Conservation (phyloP, 805 yeast genomes). For the Teunomyces tritomae region DNA sequence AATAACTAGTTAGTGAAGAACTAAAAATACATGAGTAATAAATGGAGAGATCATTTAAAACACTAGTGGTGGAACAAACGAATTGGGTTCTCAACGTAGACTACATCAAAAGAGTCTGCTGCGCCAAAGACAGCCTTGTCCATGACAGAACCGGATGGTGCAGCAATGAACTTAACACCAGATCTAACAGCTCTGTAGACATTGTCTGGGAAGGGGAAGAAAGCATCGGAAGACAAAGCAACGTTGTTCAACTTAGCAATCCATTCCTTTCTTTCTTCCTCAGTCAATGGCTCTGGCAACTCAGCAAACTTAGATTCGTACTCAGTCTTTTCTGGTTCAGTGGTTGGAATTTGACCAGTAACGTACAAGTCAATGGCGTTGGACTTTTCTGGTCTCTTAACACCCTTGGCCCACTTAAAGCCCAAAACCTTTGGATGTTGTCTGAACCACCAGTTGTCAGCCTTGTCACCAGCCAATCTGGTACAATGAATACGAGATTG, state of each 20-base stretch:
- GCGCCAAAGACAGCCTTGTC: slow-evolving; percentile 95
- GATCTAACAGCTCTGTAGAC: slow-evolving; percentile 96
- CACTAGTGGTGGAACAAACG: slow-evolving; percentile 93
- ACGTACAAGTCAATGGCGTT: slow-evolving; percentile 96
- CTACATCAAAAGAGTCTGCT: slow-evolving; percentile 86
- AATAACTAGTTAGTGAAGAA: slow-evolving; percentile 5
- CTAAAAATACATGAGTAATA: slow-evolving; percentile 9
- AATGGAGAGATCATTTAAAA: not conserved
- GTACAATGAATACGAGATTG: slow-evolving; percentile 99
- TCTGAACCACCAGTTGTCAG: slow-evolving; percentile 99
- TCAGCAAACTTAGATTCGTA: slow-evolving; percentile 85
- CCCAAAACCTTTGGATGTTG: slow-evolving; percentile 93
- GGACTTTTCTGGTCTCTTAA: slow-evolving; percentile 97
- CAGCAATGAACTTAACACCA: slow-evolving; percentile 94
- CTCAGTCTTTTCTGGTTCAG: slow-evolving; percentile 91
- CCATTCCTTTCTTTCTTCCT: slow-evolving; percentile 87
- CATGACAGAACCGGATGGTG: slow-evolving; percentile 97
- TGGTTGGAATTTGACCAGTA: slow-evolving; percentile 83
- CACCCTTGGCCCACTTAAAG: slow-evolving; percentile 97
- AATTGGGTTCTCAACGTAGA: slow-evolving; percentile 95
- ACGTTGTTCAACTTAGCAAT: slow-evolving; percentile 74
- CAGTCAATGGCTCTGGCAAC: slow-evolving; percentile 80
- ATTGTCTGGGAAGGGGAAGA: slow-evolving; percentile 99
- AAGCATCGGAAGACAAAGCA: slow-evolving; percentile 94
- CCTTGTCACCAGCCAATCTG: slow-evolving; percentile 98